Evolutionary conservation across 2,329 filamentous ascomycete genomes (phyloP).

Genomic region (Chrysoporthe puriensis): DNA sequence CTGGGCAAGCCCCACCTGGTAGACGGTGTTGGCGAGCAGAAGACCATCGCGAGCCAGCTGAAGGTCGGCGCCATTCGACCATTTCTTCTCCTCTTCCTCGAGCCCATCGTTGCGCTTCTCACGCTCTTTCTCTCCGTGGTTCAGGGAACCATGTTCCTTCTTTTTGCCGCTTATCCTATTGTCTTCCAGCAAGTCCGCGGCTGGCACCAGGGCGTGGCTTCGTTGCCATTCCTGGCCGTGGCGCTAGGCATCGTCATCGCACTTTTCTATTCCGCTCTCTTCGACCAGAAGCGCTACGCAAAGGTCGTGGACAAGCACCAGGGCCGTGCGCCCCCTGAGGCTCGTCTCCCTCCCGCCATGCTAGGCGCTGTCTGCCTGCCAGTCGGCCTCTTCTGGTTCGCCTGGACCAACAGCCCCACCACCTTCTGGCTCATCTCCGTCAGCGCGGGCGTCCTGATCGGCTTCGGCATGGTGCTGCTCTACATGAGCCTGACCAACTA

Average conservation of each 20-base stretch:
- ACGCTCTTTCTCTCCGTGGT: conserved; percentile 55
- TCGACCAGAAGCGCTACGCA: conserved; percentile 48
- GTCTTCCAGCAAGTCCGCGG: conserved; percentile 56
- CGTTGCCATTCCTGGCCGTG: conserved; percentile 61
- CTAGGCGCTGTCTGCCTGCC: conserved; percentile 59
- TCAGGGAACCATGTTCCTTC: conserved; percentile 44
- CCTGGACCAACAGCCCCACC: conserved; percentile 55
- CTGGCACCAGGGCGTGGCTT: conserved; percentile 53
- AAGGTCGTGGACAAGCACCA: conserved; percentile 51
- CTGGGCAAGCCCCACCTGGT: conserved; percentile 38
- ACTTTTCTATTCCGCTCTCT: conserved; percentile 47
- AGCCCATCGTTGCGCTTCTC: conserved; percentile 61
- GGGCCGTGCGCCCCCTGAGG: conserved; percentile 61
- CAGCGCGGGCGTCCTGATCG: conserved; percentile 59
- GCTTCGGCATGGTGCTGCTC: conserved; percentile 71
- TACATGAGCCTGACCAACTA: conserved; percentile 88
- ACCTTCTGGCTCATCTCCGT: conserved; percentile 27
- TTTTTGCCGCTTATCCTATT: conserved; percentile 50
- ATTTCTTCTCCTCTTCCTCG: conserved; percentile 51
- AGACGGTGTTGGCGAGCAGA: conserved; percentile 30
- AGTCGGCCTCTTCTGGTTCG: conserved; percentile 60
- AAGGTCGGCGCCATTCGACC: conserved; percentile 44
- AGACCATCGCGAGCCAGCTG: conserved; percentile 54
- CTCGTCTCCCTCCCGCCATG: conserved; percentile 57
- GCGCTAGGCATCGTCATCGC: conserved; percentile 57